Base-by-base conservation (phyloP, 2,329 filamentous ascomycete species). In the Fusarium cicatricum region DNA sequence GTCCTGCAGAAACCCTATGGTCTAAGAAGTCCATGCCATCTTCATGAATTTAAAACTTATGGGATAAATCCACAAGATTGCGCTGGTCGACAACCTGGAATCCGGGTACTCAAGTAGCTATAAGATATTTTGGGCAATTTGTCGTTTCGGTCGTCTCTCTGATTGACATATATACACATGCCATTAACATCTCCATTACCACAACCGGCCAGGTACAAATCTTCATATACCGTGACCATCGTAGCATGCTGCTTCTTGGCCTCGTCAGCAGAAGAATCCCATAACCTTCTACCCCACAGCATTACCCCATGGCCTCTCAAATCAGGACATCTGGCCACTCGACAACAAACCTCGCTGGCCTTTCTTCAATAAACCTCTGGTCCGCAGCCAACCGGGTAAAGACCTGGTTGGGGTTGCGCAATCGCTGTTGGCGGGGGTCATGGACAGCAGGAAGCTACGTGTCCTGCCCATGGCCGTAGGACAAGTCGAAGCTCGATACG, bases 261-360 rank as follows among this genome's bases (percentile, higher is more conserved):
- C 21, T 21, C 7, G 21, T 4, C 7, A 21, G 21, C 7, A 21
- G 21, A 37, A 19, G 34, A 37, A 33, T 19, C 16, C 33, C 14
- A 19, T 3, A 32, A 44, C 37, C 32, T 26, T 26, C 45, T 32
- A 53, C 47, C 38, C 39, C 52, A 45, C 42, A 29, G 15, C 12
- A 15, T 26, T 26, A 17, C 12, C 21, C 33, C 42, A 40, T 45
- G 47, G 46, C 48, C 49, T 44, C 41, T 53, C 44, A 33, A 41
- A 9, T 23, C 42, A 47, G 45, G 32, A 39, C 21, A 60, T 60
- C 54, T 58, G 54, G 42, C 58, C 58, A 59, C 38, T 41, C 16
- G 32, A 52, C 28, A 43, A 32, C 49, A 58, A 45, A 37, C 52
- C 44, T 32, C 9, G 15, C 19, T 11, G n/a, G 23, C 3, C 9